Evolutionary conservation across 352 stramenopile genomes (phyloP), one percentile per base, ranked within the genome.

Genomic region (Globisporangium nodosum): DNA sequence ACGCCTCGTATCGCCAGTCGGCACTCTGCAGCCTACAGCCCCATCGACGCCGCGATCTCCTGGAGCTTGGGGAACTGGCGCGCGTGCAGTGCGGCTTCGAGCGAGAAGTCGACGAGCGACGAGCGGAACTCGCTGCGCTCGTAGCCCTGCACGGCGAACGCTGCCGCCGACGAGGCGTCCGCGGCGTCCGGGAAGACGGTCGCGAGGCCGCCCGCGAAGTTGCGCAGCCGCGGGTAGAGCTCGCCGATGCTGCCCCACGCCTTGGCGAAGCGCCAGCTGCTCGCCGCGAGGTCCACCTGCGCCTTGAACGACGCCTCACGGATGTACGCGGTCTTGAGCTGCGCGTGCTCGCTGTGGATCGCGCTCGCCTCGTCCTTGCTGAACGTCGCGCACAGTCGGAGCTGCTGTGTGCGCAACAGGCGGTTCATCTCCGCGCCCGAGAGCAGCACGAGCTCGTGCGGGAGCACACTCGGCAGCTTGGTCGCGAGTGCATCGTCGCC

Each of bases 361-460:
- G 37, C 35, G 31, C 43, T 64, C 31, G 51, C 31, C 21, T 64
- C 58, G 5, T 64, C 52, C 16, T 49, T 64, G 20, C 16, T 55
- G 45, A 50, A 64, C 31, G 43, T 59, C 58, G 21, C 58, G 13
- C 30, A 20, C 11, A 64, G 51, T 12, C 58, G 58, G 31, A 45
- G 58, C 45, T 64, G 58, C 8, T 64, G 58, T 27, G 58, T 51
- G 31, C 52, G 58, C 31, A 64, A 27, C 51, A 64, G 27, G 21
- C 51, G 58, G 35, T 64, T 64, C 21, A 64, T 21, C 31, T 64
- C 58, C 21, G 58, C 46, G 20, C 58, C 58, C 5, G 58, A 64
- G 45, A 64, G 58, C 58, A 47, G 52, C 18, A 64, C 58, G 31
- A 64, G 52, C n/a, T 64, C 58, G n/a, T 64, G 58, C 12, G 58